Percentiles rank a stretch among this genome's conserved stretches.
These are phyloP conservation scores for Karstenula rhodostoma DNA, from an alignment of 2,329 filamentous ascomycete genomes.

Conservation along the genomic window DNA sequence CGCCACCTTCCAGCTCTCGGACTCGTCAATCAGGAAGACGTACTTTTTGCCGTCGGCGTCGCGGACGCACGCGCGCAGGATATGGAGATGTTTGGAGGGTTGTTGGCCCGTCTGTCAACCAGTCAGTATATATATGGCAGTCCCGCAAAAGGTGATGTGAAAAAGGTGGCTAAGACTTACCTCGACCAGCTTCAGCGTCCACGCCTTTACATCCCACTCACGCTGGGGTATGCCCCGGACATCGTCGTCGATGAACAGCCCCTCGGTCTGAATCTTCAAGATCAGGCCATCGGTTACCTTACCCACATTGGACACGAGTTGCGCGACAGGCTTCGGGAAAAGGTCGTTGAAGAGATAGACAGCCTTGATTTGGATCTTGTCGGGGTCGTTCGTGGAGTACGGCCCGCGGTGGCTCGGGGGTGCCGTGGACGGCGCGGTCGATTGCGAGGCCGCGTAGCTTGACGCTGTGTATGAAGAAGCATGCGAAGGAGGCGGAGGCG, in stretches of 20 bases:
- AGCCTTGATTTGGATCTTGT: constrained; percentile 94
- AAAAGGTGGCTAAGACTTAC: constrained; percentile 30
- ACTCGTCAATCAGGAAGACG: constrained; percentile 66
- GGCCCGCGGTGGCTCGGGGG: constrained; percentile 79
- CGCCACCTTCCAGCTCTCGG: constrained; percentile 70
- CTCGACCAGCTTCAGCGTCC: constrained; percentile 94
- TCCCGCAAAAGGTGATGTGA: not conserved
- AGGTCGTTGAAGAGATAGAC: constrained; percentile 93
- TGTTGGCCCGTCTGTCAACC: constrained; percentile 52
- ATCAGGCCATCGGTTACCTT: constrained; percentile 92
- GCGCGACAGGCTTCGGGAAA: constrained; percentile 88
- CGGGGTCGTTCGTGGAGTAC: constrained; percentile 87
- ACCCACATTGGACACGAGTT: constrained; percentile 84
- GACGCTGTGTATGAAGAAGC: constrained; percentile 75
- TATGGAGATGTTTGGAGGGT: constrained; percentile 56
- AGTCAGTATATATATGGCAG: not conserved
- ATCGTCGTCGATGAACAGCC: constrained; percentile 97
- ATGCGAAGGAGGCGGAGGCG: constrained; percentile 57
- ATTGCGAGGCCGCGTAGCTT: constrained; percentile 85
- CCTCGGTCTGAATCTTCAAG: constrained; percentile 89
- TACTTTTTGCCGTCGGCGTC: constrained; percentile 69
- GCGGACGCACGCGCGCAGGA: constrained; percentile 65
- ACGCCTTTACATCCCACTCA: constrained; percentile 98
- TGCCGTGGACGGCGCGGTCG: constrained; percentile 83
- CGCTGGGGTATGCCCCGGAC: constrained; percentile 89